Base-by-base conservation (phyloP, 2,329 filamentous ascomycete genomes). In the Torrubiellomyces zombiae region DNA sequence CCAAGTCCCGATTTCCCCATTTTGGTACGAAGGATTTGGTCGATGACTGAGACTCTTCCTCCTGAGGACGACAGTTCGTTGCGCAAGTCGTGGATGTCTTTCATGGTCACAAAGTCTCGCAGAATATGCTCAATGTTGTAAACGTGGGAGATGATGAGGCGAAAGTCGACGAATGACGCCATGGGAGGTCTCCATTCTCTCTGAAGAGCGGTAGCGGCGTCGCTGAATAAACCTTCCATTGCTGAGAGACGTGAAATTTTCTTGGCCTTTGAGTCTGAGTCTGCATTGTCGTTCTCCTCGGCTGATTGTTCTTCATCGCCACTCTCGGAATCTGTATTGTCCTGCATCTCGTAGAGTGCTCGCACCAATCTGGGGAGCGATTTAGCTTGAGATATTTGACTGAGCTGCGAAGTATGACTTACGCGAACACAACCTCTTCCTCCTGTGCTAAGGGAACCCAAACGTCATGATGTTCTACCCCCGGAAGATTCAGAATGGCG, bases 91-190 rank as follows among this genome's bases (percentile, higher is more conserved):
- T 10, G n/a, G 5, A 44, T 23, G 0, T 27, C 18, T 1, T 18
- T n/a, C 0, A 15, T 9, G 0, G 24, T 9, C 2, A 32, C 7
- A 0, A 8, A 5, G 5, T 23, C 7, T 21, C 32, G 31, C 7
- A 48, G 26, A n/a, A 42, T 25, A 2, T n/a, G 32, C 9, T 51
- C 47, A 0, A 50, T 28, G 8, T 34, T 37, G 23, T 47, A 46
- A 0, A 36, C 19, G 13, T 51, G 48, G 1, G 47, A 50, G 0
- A 37, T 23, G 5, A 27, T n/a, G n/a, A n/a, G n/a, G n/a, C n/a
- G n/a, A n/a, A n/a, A n/a, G n/a, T n/a, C n/a, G n/a, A n/a, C n/a
- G n/a, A n/a, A n/a, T n/a, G n/a, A n/a, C n/a, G n/a, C n/a, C n/a
- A n/a, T n/a, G n/a, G n/a, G n/a, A n/a, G n/a, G n/a, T n/a, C n/a